Base-by-base conservation (phyloP, 2,329 filamentous ascomycete genomes). In the Pestalotiopsis sp. region DNA sequence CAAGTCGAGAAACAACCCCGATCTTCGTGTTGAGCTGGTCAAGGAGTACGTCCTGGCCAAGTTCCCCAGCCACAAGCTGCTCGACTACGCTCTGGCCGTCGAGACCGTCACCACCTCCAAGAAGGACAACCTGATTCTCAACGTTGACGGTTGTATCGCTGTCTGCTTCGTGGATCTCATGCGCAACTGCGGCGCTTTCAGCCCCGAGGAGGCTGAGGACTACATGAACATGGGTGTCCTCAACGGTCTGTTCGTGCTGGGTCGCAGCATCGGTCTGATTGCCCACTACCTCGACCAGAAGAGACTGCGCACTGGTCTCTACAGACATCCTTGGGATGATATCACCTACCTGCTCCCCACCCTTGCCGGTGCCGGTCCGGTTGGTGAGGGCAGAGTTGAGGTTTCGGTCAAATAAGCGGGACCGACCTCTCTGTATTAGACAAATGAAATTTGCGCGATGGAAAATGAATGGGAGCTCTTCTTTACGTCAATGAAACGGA, bases 271-370 rank as follows among this genome's bases (percentile, higher is more conserved):
- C 78, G 96, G 96, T 93, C 88, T 99, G 74, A 99, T 99, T 92
- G 96, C 96, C 78, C 96, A 99, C 85, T 98, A 95, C 89, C 91
- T 99, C 77, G 96, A 99, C 86, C 96, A 99, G 90, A 99, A 99
- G 94, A 91, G 96, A 84, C 89, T 99, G 83, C 92, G 95, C 78
- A 99, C 96, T 78, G 96, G 96, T 81, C 90, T 99, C 73, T 99
- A 99, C 92, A 92, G 96, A 81, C 94, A 97, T 89, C 96, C 96
- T 80, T 98, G 96, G 96, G 96, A 97, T 81, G 94, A 97, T 82
- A 97, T 97, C 80, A 97, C 94, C 74, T 97, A 97, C 85, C 89
- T 97, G 75, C 91, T 97, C 75, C 94, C 94, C 78, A 92, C 88
- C 82, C 85, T 97, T 71, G 85, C 87, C 76, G 87, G 91, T 79